These are phyloP conservation scores for Houttuynia cordata DNA, from an alignment of 164 flowering plant species.

Conservation along the genomic window DNA sequence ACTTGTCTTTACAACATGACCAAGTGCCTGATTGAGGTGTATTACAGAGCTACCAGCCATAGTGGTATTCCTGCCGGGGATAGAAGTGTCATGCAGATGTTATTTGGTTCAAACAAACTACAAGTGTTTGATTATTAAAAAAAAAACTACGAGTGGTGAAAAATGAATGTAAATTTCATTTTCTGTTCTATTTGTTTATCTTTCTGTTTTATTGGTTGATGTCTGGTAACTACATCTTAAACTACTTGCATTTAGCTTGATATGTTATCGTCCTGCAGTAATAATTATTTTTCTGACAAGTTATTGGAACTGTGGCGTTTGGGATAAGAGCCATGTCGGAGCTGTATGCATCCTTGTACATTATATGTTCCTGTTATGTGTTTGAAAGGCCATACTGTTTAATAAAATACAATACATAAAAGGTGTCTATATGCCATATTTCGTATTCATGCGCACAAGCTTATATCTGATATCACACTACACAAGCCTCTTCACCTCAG, in stretches of 20 bases:
- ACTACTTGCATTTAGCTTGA: not conserved
- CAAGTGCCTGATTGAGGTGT: slow-evolving; percentile 6
- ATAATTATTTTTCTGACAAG: slow-evolving; percentile 21
- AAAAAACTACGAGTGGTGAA: slow-evolving; percentile 88
- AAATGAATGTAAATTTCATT: not conserved
- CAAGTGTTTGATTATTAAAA: too few relatives aligned
- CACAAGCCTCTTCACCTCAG: not conserved
- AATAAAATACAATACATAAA: too few relatives aligned
- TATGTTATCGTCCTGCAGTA: not conserved
- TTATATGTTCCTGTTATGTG: not conserved
- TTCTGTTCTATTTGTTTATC: not conserved
- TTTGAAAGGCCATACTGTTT: not conserved
- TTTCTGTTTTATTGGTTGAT: not conserved
- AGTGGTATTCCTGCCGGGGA: slow-evolving; percentile 79
- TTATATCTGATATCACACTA: too few relatives aligned
- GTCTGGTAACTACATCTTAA: not conserved
- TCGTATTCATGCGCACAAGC: too few relatives aligned
- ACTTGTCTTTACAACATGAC: not conserved
- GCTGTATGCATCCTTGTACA: slow-evolving; percentile 49
- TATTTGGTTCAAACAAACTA: slow-evolving; percentile 81
- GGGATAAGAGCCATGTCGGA: slow-evolving; percentile 93
- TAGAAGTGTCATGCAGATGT: slow-evolving; percentile 60
- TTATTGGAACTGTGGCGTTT: slow-evolving; percentile 99
- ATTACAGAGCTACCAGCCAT: slow-evolving; percentile 82
- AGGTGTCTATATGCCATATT: not conserved